Percentiles rank a stretch among this genome's conserved stretches.
These are phyloP conservation scores for Capronia americana DNA, from an alignment of 2,329 filamentous ascomycete species.

Conservation along the genomic window DNA sequence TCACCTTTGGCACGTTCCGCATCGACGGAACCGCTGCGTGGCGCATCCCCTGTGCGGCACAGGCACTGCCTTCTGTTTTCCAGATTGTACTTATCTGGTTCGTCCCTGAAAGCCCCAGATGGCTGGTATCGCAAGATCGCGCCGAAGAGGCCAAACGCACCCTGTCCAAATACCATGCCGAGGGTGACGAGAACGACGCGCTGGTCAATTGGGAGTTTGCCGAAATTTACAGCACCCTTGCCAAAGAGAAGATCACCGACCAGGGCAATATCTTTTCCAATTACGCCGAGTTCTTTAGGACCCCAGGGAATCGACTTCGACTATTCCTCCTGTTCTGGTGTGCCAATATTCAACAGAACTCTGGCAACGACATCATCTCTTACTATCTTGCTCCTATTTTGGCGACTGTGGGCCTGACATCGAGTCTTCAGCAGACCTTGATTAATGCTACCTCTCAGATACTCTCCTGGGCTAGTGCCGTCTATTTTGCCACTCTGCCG, in stretches of 20 bases:
- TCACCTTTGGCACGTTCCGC: neutral
- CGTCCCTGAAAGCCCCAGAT: neutral
- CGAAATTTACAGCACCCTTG: neutral
- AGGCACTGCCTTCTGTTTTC: neutral
- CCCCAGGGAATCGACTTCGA: neutral
- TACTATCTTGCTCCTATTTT: neutral
- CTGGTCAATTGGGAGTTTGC: neutral
- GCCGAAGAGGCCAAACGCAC: neutral
- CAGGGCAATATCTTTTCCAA: too few species aligned
- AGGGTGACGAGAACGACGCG: neutral
- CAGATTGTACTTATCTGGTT: neutral
- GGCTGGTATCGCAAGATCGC: neutral
- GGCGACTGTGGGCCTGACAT: neutral
- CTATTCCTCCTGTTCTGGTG: neutral
- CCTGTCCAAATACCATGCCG: neutral
- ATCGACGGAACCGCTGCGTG: neutral
- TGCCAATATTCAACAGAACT: neutral
- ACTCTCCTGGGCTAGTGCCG: neutral
- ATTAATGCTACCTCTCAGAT: neutral
- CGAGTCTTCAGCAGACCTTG: neutral
- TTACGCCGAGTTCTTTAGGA: neutral
- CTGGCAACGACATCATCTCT: neutral
- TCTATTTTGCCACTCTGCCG: neutral
- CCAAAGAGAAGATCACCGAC: neutral
- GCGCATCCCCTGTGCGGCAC: neutral